phyloP scores from a whole-genome alignment of 495 filamentous ascomycete genomes.

The Hyphodiscus hymeniophilus region DNA sequence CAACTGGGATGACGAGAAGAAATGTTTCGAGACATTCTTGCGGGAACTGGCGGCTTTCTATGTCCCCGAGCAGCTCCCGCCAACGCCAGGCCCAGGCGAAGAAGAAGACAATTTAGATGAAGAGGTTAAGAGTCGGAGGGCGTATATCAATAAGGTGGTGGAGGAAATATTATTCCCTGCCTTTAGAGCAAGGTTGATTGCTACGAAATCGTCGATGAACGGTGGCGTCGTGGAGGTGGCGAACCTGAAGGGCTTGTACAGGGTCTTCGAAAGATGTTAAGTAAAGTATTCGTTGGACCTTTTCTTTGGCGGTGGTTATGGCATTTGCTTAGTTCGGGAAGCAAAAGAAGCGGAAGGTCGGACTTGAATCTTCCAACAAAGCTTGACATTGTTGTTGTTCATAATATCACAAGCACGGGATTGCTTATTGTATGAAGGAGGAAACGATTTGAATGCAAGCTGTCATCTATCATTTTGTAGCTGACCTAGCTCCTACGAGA shows the following conservation, averaged over 20 bases:
- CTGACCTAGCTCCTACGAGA: slow-evolving; percentile 13
- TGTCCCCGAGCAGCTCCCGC: slow-evolving; percentile 74
- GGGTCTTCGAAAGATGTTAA: slow-evolving; percentile 96
- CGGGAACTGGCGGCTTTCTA: slow-evolving; percentile 88
- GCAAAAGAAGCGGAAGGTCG: neutral
- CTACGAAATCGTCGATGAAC: slow-evolving; percentile 68
- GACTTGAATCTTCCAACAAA: neutral
- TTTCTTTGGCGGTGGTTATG: neutral
- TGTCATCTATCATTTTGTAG: slow-evolving; percentile 21
- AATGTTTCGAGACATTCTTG: slow-evolving; percentile 80
- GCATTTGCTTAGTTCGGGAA: neutral
- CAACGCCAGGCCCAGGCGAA: slow-evolving; percentile 31
- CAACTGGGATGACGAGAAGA: slow-evolving; percentile 75
- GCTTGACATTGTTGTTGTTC: neutral
- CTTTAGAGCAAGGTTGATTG: slow-evolving; percentile 73
- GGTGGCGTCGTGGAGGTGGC: slow-evolving; percentile 79
- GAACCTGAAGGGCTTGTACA: slow-evolving; percentile 87
- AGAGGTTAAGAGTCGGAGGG: slow-evolving; percentile 47
- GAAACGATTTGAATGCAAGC: slow-evolving; percentile 1
- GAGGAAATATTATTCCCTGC: slow-evolving; percentile 76
- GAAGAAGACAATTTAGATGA: slow-evolving; percentile 34
- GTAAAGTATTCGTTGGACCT: neutral
- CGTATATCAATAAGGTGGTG: slow-evolving; percentile 51
- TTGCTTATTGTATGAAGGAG: neutral
- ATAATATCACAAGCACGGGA: neutral